A percentile compares a stretch with the other conserved stretches of the same genome.
Conservation (phyloP, 306 rosid species). For the Myrica gale region DNA sequence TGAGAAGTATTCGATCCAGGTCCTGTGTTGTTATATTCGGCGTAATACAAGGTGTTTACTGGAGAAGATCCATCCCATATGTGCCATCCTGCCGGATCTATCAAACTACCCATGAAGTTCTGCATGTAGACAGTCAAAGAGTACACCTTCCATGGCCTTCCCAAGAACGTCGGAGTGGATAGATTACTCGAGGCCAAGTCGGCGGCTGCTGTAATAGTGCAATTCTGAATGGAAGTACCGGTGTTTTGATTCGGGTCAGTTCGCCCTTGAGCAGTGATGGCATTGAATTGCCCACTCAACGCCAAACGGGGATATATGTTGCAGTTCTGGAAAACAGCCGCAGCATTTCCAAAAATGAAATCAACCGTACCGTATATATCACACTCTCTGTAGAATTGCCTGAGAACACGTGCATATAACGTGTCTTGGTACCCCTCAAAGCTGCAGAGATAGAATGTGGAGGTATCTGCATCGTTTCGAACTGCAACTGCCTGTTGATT, state of each 20-base stretch:
- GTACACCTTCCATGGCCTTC: slow-evolving; percentile 14
- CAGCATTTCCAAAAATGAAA: slow-evolving; percentile 3
- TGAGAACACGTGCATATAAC: not conserved
- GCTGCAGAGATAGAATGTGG: slow-evolving; percentile 8
- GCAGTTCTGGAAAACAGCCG: not conserved
- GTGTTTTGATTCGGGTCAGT: slow-evolving; percentile 5
- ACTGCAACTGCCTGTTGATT: slow-evolving; percentile 14
- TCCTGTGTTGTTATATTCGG: slow-evolving; percentile 1
- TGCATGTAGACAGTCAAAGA: not conserved
- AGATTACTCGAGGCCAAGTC: not conserved
- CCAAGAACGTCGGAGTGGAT: not conserved
- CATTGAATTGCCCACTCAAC: not conserved
- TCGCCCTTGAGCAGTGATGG: slow-evolving; percentile 7
- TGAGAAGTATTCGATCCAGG: not conserved
- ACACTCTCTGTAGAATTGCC: slow-evolving; percentile 10
- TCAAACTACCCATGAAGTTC: not conserved
- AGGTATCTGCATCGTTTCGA: slow-evolving; percentile 5
- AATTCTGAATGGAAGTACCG: not conserved
- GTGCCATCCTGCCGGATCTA: not conserved
- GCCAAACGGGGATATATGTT: slow-evolving; percentile 13
- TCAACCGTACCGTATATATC: slow-evolving; percentile 6
- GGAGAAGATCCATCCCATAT: not conserved
- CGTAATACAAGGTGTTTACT: slow-evolving; percentile 3
- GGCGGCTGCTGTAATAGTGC: slow-evolving; percentile 2
- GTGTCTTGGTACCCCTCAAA: slow-evolving; percentile 14